Conservation (phyloP, 495 filamentous ascomycete species). For the Hypoxylon fuscum region DNA sequence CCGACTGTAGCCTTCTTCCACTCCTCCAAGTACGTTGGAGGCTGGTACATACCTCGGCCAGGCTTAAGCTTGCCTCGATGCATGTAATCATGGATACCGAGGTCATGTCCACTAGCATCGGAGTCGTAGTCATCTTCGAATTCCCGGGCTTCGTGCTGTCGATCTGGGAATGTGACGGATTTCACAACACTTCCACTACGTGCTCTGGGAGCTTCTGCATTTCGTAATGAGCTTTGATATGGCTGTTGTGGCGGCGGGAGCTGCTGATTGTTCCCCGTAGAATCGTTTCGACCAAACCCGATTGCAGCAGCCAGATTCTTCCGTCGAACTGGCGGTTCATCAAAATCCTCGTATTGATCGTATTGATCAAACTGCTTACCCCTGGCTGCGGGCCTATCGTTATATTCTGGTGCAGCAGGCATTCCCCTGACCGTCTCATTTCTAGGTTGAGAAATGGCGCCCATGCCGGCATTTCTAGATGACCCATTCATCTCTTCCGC, state of each 20-base stretch:
- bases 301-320: conserved; percentile 29
- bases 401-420: conserved; percentile 22
- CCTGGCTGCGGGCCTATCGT: conserved; percentile 35
- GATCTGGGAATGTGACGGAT: conserved; percentile 44
- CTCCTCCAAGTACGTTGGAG: conserved; percentile 61
- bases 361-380: conserved; percentile 34
- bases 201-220: conserved; percentile 16
- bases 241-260: conserved; percentile 14
- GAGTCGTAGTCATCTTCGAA: conserved; percentile 35
- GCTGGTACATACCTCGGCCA: conserved; percentile 55
- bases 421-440: conserved; percentile 9
- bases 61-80: conserved; percentile 52
- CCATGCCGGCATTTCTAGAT: conserved; percentile 1
- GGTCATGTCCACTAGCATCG: conserved; percentile 37
- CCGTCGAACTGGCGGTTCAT: conserved; percentile 28
- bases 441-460: background rate
- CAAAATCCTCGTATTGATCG: conserved; percentile 32
- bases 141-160: conserved; percentile 26
- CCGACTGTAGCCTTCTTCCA: conserved; percentile 66
- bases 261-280: conserved; percentile 24
- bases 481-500: conserved; percentile 8
- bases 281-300: conserved; percentile 6
- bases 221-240: conserved; percentile 24
- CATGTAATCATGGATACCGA: conserved; percentile 57
- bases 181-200: conserved; percentile 29